Percentiles rank a stretch among this genome's conserved stretches.
phyloP scores from a whole-genome alignment of 2,329 filamentous ascomycete genomes.

The Penicillium sp. region DNA sequence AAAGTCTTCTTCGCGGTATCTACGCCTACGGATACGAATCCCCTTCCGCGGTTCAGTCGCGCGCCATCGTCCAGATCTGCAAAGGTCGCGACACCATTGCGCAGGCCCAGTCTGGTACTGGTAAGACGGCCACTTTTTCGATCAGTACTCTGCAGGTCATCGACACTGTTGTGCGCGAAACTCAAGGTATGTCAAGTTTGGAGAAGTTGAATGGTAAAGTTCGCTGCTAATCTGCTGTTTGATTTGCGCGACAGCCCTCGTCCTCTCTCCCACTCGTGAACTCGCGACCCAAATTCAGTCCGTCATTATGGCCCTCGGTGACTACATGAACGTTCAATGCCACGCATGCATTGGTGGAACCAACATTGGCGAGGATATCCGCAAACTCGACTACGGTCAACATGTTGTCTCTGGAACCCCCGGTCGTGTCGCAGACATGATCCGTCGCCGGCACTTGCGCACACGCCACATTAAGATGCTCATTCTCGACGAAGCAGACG shows the following conservation, averaged over 20 bases:
- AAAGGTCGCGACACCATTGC: conserved; percentile 99
- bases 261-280: conserved; percentile 93
- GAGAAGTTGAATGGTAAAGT: neutral
- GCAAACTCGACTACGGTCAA: conserved; percentile 91
- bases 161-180: conserved; percentile 89
- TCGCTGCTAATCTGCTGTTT: conserved; percentile 17
- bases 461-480: conserved; percentile 99
- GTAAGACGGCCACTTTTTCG: conserved; percentile 95
- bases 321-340: conserved; percentile 99
- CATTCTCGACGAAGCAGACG: conserved; percentile 98
- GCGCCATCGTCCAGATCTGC: conserved; percentile 98
- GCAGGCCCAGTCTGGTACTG: conserved; percentile 94
- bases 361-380: conserved; percentile 98
- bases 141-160: conserved; percentile 97
- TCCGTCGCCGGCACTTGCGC: conserved; percentile 95
- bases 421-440: conserved; percentile 99
- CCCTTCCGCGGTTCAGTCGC: conserved; percentile 94
- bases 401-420: conserved; percentile 98
- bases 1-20: conserved; percentile 93
- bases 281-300: conserved; percentile 99
- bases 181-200: conserved; percentile 62
- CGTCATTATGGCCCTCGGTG: conserved; percentile 96
- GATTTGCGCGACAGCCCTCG: conserved; percentile 66
- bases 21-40: conserved; percentile 99
- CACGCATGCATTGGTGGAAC: conserved; percentile 99